phyloP scores from a whole-genome alignment of 2,329 filamentous ascomycete genomes.

The Talaromyces sp. region DNA sequence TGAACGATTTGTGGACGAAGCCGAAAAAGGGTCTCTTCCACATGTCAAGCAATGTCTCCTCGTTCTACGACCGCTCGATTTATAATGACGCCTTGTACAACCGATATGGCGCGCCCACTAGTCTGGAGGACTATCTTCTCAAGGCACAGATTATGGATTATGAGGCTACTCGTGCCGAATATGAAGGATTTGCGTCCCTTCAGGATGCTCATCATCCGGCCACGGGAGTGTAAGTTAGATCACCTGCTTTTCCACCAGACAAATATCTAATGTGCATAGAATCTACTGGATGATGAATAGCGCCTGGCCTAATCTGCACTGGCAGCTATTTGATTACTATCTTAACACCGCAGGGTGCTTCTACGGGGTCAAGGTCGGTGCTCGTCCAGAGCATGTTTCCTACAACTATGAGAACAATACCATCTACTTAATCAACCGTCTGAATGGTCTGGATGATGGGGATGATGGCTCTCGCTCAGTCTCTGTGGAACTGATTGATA shows the following conservation, averaged over 20 bases:
- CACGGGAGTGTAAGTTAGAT: slow-evolving; percentile 44
- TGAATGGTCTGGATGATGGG: slow-evolving; percentile 32
- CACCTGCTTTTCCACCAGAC: not conserved
- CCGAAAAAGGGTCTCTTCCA: slow-evolving; percentile 54
- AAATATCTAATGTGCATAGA: slow-evolving; percentile 5
- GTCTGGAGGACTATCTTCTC: slow-evolving; percentile 54
- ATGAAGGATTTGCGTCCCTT: slow-evolving; percentile 52
- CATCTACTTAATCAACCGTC: slow-evolving; percentile 52
- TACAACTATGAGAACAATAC: slow-evolving; percentile 49
- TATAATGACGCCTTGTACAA: slow-evolving; percentile 54
- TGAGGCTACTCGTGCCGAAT: slow-evolving; percentile 57
- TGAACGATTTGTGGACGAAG: slow-evolving; percentile 53
- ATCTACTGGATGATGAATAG: slow-evolving; percentile 67
- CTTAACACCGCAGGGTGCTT: slow-evolving; percentile 55
- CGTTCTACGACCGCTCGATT: slow-evolving; percentile 53
- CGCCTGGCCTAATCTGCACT: slow-evolving; percentile 62
- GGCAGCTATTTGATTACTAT: slow-evolving; percentile 63
- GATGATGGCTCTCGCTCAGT: slow-evolving; percentile 40
- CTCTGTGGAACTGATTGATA: slow-evolving; percentile 47
- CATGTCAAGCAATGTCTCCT: slow-evolving; percentile 54
- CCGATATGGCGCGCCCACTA: slow-evolving; percentile 50
- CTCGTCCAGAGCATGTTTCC: slow-evolving; percentile 49
- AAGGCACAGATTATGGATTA: slow-evolving; percentile 62
- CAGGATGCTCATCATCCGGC: slow-evolving; percentile 51
- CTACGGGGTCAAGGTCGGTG: slow-evolving; percentile 54